Conservation (phyloP, 495 filamentous ascomycete genomes). For the Parathielavia hyrcaniae region DNA sequence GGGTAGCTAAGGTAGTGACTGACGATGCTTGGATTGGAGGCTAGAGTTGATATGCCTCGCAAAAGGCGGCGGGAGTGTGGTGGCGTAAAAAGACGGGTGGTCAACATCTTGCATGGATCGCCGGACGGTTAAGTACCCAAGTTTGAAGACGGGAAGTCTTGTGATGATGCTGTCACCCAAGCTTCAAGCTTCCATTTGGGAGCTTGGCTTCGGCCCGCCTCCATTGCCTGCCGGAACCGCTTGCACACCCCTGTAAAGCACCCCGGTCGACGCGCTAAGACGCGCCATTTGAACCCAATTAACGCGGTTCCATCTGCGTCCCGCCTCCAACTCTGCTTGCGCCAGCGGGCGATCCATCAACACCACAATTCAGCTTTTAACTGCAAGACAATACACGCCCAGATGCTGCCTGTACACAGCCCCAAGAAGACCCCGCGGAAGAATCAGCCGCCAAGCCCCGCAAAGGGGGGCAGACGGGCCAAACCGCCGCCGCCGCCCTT, state of each 20-base stretch:
- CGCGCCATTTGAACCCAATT: constrained; percentile 26
- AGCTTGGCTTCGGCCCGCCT: constrained; percentile 4
- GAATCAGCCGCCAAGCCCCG: constrained; percentile 15
- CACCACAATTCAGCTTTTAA: not conserved
- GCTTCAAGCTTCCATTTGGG: not conserved
- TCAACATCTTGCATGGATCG: constrained; percentile 19
- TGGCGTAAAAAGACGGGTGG: constrained; percentile 13
- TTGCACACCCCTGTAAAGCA: not conserved
- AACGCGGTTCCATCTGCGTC: constrained; percentile 33
- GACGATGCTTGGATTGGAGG: constrained; percentile 45
- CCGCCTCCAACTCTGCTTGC: not conserved
- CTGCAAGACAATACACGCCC: constrained; percentile 5
- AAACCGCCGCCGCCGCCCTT: constrained; percentile 34
- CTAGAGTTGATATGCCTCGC: constrained; percentile 33
- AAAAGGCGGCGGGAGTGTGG: constrained; percentile 7
- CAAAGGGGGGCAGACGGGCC: constrained; percentile 26
- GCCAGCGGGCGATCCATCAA: not conserved
- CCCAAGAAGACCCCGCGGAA: constrained; percentile 27
- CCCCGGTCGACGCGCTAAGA: constrained; percentile 20
- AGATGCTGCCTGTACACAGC: constrained; percentile 30
- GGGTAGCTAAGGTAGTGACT: constrained; percentile 28
- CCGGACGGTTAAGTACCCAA: not conserved
- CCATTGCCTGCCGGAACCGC: constrained; percentile 13
- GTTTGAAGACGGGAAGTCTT: not conserved
- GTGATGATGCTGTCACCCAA: not conserved